Evolutionary conservation across 2,329 filamentous ascomycete genomes (phyloP), one percentile per base, ranked within the genome.

Genomic region (Aspergillus sp.): DNA sequence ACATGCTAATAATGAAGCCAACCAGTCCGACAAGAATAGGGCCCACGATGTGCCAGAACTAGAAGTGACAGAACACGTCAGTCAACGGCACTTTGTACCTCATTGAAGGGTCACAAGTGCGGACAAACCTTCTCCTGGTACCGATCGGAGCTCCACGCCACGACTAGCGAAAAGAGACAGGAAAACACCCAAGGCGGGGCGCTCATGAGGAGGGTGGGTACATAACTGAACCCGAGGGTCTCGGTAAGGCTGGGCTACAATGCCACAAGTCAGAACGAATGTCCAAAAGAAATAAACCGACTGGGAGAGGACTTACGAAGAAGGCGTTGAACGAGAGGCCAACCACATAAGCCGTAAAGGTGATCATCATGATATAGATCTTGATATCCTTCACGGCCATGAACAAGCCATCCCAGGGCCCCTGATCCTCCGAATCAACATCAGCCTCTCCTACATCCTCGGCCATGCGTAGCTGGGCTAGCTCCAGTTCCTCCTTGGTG

Each of bases 291-390:
- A 11, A 19, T 7, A 14, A 7, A 10, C 16, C 7, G 26, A 36
- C 16, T 22, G 8, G 17, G 10, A 11, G 20, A 17, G n/a, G 1
- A 58, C 62, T 53, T 46, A 65, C 62, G 66, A 83, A 83, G 66
- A 82, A 85, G 38, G 79, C 80, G 57, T 83, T 83, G 66, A 83
- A 83, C 0, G 80, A 80, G 36, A 76, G 65, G 2, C 82, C 82
- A 5, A 84, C 75, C 7, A 85, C 81, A 55, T 85, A 85, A 3
- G 82, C 80, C 3, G 80, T 82, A 52, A 85, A 80, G 1, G 81
- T 82, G 6, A 85, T 50, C 77, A 84, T 84, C 79, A 86, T 81
- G 54, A 86, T 61, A 61, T 84, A 86, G 55, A 85, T 82, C 72
- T 85, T 86, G 57, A 71, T 14, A 55, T 86, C 84, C 65, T 80